These are phyloP conservation scores for Colletotrichum phormii DNA, from an alignment of 2,329 filamentous ascomycete species.

Conservation along the genomic window DNA sequence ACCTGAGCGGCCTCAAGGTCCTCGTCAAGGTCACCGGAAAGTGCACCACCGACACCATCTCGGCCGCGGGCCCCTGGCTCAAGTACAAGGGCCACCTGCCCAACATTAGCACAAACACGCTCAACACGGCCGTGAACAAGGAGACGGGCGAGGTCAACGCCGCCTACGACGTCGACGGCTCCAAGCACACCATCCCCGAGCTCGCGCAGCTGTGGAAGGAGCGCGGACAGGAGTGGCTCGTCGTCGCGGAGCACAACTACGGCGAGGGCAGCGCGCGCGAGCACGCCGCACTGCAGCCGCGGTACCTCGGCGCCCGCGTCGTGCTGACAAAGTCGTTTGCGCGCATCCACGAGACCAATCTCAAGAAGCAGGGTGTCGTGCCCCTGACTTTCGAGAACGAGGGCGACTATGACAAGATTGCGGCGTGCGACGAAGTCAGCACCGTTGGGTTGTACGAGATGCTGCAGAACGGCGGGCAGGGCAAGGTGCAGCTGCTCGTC, in stretches of 20 bases:
- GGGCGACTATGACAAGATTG: slow-evolving; percentile 86
- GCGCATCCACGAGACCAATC: slow-evolving; percentile 93
- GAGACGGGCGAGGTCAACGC: slow-evolving; percentile 93
- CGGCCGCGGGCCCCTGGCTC: slow-evolving; percentile 94
- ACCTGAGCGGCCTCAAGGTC: slow-evolving; percentile 83
- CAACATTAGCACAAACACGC: slow-evolving; percentile 97
- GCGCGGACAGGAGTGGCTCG: slow-evolving; percentile 83
- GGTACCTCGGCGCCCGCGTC: slow-evolving; percentile 88
- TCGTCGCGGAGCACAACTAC: slow-evolving; percentile 98
- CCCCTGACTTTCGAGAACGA: slow-evolving; percentile 92
- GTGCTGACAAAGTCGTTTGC: slow-evolving; percentile 90
- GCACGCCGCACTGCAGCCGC: slow-evolving; percentile 89
- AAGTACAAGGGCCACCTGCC: slow-evolving; percentile 99
- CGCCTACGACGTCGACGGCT: slow-evolving; percentile 88
- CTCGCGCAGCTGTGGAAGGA: slow-evolving; percentile 87
- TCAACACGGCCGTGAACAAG: slow-evolving; percentile 94
- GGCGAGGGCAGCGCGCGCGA: slow-evolving; percentile 91
- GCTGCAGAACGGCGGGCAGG: slow-evolving; percentile 80
- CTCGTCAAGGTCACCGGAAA: slow-evolving; percentile 97
- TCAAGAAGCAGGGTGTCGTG: slow-evolving; percentile 98
- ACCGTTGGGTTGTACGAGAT: slow-evolving; percentile 89
- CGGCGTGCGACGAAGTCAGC: slow-evolving; percentile 83
- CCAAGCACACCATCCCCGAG: slow-evolving; percentile 82
- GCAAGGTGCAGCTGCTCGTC: slow-evolving; percentile 77
- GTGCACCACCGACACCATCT: slow-evolving; percentile 99